These are phyloP conservation scores for Xylaria scruposa DNA, from an alignment of 495 filamentous ascomycete species.

Conservation along the genomic window DNA sequence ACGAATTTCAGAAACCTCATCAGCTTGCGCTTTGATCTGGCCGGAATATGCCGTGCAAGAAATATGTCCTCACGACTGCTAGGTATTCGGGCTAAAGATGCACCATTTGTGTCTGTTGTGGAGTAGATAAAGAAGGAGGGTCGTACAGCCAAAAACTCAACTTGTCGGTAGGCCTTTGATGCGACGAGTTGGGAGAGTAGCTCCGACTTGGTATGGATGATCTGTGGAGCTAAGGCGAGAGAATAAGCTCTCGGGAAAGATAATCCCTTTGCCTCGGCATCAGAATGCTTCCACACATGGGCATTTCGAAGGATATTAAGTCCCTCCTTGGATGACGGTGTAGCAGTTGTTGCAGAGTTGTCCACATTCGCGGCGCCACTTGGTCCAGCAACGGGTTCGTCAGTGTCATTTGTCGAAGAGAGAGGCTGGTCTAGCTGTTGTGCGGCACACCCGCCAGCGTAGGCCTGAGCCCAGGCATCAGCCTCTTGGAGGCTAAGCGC, in stretches of 20 bases:
- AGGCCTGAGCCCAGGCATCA: conserved; percentile 67
- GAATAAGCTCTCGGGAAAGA: conserved; percentile 79
- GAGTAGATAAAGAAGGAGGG: conserved; percentile 88
- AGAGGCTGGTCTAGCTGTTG: not conserved
- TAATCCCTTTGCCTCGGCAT: conserved; percentile 48
- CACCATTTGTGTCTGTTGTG: conserved; percentile 26
- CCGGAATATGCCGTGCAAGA: conserved; percentile 70
- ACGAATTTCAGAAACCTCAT: conserved; percentile 91
- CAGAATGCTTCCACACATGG: conserved; percentile 37
- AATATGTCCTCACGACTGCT: conserved; percentile 89
- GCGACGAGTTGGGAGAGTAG: conserved; percentile 80
- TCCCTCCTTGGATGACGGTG: not conserved
- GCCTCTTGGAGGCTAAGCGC: conserved; percentile 87
- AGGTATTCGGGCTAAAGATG: conserved; percentile 68
- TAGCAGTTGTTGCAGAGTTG: not conserved
- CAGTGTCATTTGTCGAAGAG: not conserved
- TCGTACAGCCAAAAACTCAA: conserved; percentile 93
- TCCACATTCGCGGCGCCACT: not conserved
- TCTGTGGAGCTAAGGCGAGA: conserved; percentile 81
- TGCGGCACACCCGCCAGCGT: conserved; percentile 20
- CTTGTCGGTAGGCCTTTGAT: conserved; percentile 83
- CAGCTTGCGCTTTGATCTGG: conserved; percentile 77
- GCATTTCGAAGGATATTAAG: conserved; percentile 35
- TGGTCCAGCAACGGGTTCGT: not conserved
- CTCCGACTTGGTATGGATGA: conserved; percentile 83